Evolutionary conservation across 352 stramenopile genomes (phyloP).

Genomic region (Pythium myriotylum): DNA sequence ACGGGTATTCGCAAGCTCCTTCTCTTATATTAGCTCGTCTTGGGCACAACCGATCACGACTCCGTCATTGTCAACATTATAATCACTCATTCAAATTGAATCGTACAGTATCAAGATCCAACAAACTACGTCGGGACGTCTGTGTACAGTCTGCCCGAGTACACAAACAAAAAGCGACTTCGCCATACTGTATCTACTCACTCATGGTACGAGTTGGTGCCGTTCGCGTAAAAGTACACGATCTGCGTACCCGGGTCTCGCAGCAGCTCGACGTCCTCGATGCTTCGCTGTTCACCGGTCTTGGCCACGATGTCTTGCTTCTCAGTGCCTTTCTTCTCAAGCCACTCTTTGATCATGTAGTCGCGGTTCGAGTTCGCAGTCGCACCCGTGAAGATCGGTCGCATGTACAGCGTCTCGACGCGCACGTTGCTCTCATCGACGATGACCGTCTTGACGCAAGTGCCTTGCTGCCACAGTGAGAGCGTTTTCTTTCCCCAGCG

Average conservation of each 20-base stretch:
- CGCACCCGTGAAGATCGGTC: conserved; percentile 54
- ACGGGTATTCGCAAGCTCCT: no score
- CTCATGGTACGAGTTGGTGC: conserved; percentile 19
- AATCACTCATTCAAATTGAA: no score
- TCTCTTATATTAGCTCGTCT: no score
- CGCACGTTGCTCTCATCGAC: conserved; percentile 39
- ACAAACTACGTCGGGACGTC: no score
- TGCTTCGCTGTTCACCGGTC: neutral
- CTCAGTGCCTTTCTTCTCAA: conserved; percentile 49
- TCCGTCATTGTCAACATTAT: no score
- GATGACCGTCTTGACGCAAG: conserved; percentile 43
- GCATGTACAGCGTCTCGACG: conserved; percentile 52
- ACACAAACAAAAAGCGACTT: no score
- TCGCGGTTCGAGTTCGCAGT: conserved; percentile 45
- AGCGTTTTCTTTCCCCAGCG: conserved; percentile 45
- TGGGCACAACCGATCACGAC: no score
- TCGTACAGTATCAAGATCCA: no score
- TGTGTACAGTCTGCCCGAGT: no score
- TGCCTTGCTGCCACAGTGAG: conserved; percentile 55
- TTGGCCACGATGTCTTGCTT: conserved; percentile 25
- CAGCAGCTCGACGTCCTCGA: conserved; percentile 1
- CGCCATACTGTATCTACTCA: no score
- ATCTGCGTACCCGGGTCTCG: neutral
- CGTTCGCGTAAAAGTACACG: conserved; percentile 39
- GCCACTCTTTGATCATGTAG: conserved; percentile 53